phyloP scores from a whole-genome alignment of 1,284 basidiomycete genomes.

The Takashimella tepidaria region DNA sequence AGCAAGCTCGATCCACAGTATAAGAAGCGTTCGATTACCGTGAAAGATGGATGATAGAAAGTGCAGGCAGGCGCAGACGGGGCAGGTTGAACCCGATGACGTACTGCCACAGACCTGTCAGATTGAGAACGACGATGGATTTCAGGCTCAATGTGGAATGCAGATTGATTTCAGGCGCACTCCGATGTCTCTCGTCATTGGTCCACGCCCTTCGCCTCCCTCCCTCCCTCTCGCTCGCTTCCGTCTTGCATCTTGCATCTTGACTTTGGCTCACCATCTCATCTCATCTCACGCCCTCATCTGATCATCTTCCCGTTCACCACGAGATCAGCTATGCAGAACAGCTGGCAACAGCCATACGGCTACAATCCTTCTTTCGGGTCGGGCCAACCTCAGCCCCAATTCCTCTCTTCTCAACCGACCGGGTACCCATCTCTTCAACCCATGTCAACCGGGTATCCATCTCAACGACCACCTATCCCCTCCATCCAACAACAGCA shows the following conservation, averaged over 20 bases:
- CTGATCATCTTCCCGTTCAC: no score
- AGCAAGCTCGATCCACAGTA: no score
- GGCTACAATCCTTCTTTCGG: constrained; percentile 27
- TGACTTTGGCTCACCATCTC: constrained; percentile 2
- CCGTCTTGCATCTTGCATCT: neutral
- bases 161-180: neutral
- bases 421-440: constrained; percentile 44
- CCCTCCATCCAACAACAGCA: constrained; percentile 1
- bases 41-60: no score
- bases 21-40: no score
- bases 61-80: no score
- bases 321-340: constrained; percentile 31
- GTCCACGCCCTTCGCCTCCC: neutral
- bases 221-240: neutral
- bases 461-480: constrained; percentile 8
- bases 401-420: constrained; percentile 28
- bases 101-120: neutral
- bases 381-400: constrained; percentile 30
- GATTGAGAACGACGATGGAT: neutral
- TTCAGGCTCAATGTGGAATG: neutral
- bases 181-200: neutral
- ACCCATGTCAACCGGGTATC: constrained; percentile 54
- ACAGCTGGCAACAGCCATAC: constrained; percentile 31
- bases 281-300: constrained; percentile 2
- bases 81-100: neutral